Base-by-base conservation (phyloP, 768 basidiomycete species). In the Tephrocybe sp. region DNA sequence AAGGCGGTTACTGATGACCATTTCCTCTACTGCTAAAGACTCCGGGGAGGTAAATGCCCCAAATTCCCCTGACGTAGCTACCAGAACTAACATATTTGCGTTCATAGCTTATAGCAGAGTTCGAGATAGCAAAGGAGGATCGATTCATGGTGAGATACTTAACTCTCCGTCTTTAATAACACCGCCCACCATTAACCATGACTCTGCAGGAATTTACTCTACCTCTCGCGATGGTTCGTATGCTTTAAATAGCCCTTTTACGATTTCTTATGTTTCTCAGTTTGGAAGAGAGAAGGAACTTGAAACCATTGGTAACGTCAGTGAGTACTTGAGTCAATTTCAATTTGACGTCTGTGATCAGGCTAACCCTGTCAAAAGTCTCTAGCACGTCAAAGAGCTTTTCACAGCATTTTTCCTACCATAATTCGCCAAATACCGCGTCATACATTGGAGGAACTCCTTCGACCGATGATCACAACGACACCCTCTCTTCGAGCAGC, bases 241-340 rank as follows among this genome's bases (percentile, higher is more conserved):
- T 5, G 5, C 13, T 38, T 9, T 18, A 22, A 5, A 47, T 50
- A 42, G 16, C 25, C 30, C 24, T 38, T 9, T 16, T 3, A 31
- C 22, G 18, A 12, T 36, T 31, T 29, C 21, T 30, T 39, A 50
- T 22, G 42, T 37, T n/a, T 12, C 24, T 21, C 39, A 83, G 79
- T 88, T 84, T 59, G 87, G 87, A 6, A 75, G 87, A 39, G 84
- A 87, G 42, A 83, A 77, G 57, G 86, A 88, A 64, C 67, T 88
- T 1, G 85, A 88, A 37, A 66, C 71, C 37, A 83, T 89, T 48
- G 75, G 82, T 40, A 82, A 78, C 63, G 80, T 88, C 49, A 84
- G 78, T 80, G 57, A 70, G 77, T 79, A 41, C 33, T 15, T 7
- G 29, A 30, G 29, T 7, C 9, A 10, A 10, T 34, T 34, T 6